Base-by-base conservation (phyloP, 2,329 filamentous ascomycete species). In the Aspergillus sp. region DNA sequence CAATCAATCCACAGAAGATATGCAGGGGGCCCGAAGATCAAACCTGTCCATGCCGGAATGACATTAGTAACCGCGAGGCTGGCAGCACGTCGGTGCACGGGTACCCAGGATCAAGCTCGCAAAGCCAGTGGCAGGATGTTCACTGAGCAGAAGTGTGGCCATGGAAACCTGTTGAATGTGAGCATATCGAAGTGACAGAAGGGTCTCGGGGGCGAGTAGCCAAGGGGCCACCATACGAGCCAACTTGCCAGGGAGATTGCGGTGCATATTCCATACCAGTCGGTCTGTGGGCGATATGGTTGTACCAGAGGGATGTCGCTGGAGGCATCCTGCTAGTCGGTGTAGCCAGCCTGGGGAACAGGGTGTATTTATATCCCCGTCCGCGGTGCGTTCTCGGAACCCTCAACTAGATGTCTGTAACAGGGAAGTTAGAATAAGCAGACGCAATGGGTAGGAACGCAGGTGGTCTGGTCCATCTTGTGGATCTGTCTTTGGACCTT, bases 321-420 rank as follows among this genome's bases (percentile, higher is more conserved):
- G 56, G 50, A 45, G 55, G 42, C 49, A 57, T 57, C 20, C 50
- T 57, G 42, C 39, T 31, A 50, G 55, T 57, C 16, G 20, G 22
- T 39, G 18, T 31, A 5, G n/a, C 14, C 29, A 16, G 39, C 47
- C 50, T 42, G 42, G 50, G 52, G 36, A 45, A 29, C 36, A 39
- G n/a, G 50, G 29, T 36, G 56, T 50, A 56, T 58, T 58, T 58
- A 6, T 58, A 47, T 51, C n/a, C 32, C 47, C 2, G 16, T 52
- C 32, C 7, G 18, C 16, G 32, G 45, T 51, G 45, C 50, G 4
- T n/a, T 32, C 52, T 45, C 18, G n/a, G 6, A 16, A 2, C 52
- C 56, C 56, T 58, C 22, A 54, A 45, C 32, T 55, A 51, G 36
- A 51, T 58, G 52, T 32, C 49, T 55, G 22, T 46, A 54, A 52